These are phyloP conservation scores for Pyracantha coccinea DNA, from an alignment of 331 rosid species.

Conservation along the genomic window DNA sequence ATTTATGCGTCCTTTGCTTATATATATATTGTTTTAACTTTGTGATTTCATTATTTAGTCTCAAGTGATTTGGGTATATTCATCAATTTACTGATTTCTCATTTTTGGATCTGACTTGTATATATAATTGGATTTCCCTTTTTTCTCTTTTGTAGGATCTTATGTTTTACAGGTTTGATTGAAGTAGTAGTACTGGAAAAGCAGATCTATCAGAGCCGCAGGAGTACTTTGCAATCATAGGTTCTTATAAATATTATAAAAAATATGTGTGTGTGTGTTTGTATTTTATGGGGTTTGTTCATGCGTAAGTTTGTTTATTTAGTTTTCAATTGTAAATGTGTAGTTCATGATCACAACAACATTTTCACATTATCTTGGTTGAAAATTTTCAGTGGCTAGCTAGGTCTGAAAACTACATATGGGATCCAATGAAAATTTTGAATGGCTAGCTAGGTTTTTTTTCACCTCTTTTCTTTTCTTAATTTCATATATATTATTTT, in stretches of 20 bases:
- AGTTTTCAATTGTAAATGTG: neutral
- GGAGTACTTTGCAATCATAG: neutral
- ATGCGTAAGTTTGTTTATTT: neutral
- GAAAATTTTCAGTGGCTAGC: neutral
- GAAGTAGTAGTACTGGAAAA: neutral
- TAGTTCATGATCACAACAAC: neutral
- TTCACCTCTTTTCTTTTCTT: neutral
- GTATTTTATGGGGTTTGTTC: neutral
- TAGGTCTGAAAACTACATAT: neutral
- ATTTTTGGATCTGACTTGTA: too few relatives aligned
- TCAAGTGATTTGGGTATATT: too few relatives aligned
- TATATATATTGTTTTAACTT: neutral
- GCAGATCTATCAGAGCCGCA: neutral
- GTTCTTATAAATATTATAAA: too few relatives aligned
- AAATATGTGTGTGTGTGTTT: too few relatives aligned
- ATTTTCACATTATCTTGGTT: neutral
- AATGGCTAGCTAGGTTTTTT: neutral
- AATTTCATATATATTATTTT: neutral
- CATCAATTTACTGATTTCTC: too few relatives aligned
- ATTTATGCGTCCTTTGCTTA: too few relatives aligned
- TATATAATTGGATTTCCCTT: too few relatives aligned
- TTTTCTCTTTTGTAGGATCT: neutral
- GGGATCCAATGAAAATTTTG: neutral
- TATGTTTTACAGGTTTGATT: neutral
- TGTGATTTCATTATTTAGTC: neutral